Conservation (phyloP, 2,329 filamentous ascomycete species). For the Botryotinia convoluta region DNA sequence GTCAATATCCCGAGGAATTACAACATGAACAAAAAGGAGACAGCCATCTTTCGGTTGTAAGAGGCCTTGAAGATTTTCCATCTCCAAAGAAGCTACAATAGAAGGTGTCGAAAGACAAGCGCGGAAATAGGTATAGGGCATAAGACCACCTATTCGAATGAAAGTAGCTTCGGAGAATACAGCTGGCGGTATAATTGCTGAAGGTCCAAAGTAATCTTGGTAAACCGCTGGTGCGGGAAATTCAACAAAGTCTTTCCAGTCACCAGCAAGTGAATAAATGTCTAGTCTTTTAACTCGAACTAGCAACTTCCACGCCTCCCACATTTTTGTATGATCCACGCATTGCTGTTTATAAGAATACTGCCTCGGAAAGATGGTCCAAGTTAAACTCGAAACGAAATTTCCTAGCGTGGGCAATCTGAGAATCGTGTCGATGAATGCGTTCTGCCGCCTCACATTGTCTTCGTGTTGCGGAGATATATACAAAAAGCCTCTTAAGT, state of each 20-base stretch:
- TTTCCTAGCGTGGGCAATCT: neutral
- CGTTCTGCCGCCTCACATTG: neutral
- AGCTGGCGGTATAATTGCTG: neutral
- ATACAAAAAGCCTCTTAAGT: neutral
- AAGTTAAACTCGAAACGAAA: neutral
- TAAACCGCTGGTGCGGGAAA: accelerated
- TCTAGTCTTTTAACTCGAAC: neutral
- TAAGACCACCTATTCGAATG: neutral
- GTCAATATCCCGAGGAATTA: accelerated
- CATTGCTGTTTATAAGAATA: neutral
- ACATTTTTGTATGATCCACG: neutral
- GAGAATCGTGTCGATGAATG: neutral
- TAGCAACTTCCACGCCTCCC: neutral
- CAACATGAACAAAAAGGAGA: neutral
- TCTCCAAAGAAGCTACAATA: neutral
- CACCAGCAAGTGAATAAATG: neutral
- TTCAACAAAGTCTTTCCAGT: neutral
- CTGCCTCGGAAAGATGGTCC: neutral
- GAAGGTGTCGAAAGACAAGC: neutral
- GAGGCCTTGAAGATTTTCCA: neutral
- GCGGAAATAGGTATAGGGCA: neutral
- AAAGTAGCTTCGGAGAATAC: neutral
- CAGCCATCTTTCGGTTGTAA: neutral
- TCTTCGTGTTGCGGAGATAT: neutral
- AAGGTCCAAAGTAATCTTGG: neutral